Conservation (phyloP, 2,329 filamentous ascomycete species). For the Celoporthe dispersa region DNA sequence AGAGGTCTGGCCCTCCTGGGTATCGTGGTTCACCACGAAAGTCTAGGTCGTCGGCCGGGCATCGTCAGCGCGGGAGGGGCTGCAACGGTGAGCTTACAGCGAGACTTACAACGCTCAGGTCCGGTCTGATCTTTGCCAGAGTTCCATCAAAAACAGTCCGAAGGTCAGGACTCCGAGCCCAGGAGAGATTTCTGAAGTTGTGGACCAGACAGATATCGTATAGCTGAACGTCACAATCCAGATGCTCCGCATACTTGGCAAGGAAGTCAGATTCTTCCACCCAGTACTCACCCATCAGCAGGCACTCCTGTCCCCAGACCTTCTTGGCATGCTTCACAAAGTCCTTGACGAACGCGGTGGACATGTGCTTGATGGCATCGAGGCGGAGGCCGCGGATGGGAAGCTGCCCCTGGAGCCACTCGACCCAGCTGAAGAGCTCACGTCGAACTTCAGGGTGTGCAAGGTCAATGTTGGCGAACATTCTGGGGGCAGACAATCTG, state of each 20-base stretch:
- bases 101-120: slow-evolving; percentile 13
- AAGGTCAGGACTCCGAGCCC: slow-evolving; percentile 42
- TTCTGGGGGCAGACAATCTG: slow-evolving; percentile 30
- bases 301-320: slow-evolving; percentile 53
- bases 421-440: slow-evolving; percentile 39
- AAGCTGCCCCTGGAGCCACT: slow-evolving; percentile 38
- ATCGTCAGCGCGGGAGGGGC: not conserved
- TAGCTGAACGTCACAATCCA: slow-evolving; percentile 59
- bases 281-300: slow-evolving; percentile 76
- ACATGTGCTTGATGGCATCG: slow-evolving; percentile 43
- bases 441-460: slow-evolving; percentile 37
- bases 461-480: slow-evolving; percentile 42
- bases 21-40: slow-evolving; percentile 72
- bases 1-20: slow-evolving; percentile 36
- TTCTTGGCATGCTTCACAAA: slow-evolving; percentile 35
- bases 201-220: slow-evolving; percentile 70
- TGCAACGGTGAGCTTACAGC: not conserved
- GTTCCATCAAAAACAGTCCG: slow-evolving; percentile 19
- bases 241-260: slow-evolving; percentile 58
- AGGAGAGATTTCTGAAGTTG: slow-evolving; percentile 64
- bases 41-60: slow-evolving; percentile 45
- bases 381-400: slow-evolving; percentile 40
- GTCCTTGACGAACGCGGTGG: slow-evolving; percentile 37
- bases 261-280: slow-evolving; percentile 60
- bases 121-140: slow-evolving; percentile 8